phyloP scores from a whole-genome alignment of 208 protist species.

The Trichomonas tenax region DNA sequence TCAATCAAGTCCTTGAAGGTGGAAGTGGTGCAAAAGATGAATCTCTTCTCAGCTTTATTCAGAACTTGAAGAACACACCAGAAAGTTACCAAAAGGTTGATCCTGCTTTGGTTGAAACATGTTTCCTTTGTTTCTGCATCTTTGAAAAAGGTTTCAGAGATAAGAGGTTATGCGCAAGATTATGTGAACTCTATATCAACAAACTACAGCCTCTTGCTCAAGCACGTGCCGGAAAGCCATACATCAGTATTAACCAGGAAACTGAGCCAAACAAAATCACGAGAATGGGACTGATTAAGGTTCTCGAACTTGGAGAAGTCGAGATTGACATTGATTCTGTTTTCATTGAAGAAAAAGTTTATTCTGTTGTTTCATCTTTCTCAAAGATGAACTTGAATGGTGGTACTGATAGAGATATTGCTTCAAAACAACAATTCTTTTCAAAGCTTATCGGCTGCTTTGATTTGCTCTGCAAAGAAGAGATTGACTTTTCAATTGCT shows the following conservation, averaged over 20 bases:
- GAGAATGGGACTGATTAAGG: background rate
- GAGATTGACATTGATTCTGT: background rate
- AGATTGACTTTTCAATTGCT: background rate
- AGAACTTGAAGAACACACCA: background rate
- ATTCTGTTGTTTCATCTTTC: background rate
- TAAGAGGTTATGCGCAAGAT: background rate
- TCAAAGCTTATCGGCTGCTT: background rate
- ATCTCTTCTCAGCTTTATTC: background rate
- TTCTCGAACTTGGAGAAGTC: background rate
- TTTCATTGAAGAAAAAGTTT: background rate
- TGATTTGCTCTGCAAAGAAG: background rate
- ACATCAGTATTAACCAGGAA: background rate
- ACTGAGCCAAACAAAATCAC: background rate
- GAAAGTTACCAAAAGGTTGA: background rate
- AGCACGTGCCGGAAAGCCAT: background rate
- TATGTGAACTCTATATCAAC: background rate
- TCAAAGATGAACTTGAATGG: background rate
- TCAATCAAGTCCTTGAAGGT: background rate
- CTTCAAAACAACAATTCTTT: background rate
- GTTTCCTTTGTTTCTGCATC: background rate
- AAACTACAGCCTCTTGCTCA: background rate
- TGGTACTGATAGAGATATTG: background rate
- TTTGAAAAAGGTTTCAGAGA: background rate
- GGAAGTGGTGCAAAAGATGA: background rate
- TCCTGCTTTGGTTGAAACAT: background rate